A percentile compares a stretch with the other conserved stretches of the same genome.
Conservation (phyloP, 1,139 yeast species). For the Sugiyamaella novakii region DNA sequence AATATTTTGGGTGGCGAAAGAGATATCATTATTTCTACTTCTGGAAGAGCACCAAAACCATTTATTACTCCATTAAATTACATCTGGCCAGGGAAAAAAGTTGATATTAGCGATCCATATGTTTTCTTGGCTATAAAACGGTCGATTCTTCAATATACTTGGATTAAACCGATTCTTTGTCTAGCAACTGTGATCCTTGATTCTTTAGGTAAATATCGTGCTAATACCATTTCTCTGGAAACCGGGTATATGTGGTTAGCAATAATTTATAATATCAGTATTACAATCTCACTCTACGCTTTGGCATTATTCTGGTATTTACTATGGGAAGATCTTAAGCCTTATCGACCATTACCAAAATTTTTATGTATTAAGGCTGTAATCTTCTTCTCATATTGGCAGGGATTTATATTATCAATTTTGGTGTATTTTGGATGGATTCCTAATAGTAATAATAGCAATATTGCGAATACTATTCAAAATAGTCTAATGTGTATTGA, state of each 20-base stretch:
- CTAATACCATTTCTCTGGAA: slow-evolving; percentile 51
- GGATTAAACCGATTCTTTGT: slow-evolving; percentile 86
- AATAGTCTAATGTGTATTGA: slow-evolving; percentile 83
- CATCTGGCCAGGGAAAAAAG: slow-evolving; percentile 50
- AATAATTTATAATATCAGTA: slow-evolving; percentile 74
- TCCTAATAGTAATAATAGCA: slow-evolving; percentile 39
- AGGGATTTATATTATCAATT: slow-evolving; percentile 60
- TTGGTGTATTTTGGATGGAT: slow-evolving; percentile 56
- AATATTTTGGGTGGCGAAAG: slow-evolving; percentile 91
- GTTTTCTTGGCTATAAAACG: slow-evolving; percentile 77
- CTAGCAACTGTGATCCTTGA: slow-evolving; percentile 56
- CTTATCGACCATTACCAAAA: slow-evolving; percentile 88
- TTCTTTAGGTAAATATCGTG: slow-evolving; percentile 49
- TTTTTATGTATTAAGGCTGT: slow-evolving; percentile 89
- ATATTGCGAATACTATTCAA: slow-evolving; percentile 59
- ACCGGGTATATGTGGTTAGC: slow-evolving; percentile 69
- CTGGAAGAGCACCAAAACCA: slow-evolving; percentile 71
- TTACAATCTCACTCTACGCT: slow-evolving; percentile 78
- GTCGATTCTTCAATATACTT: slow-evolving; percentile 89
- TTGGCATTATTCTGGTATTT: slow-evolving; percentile 93
- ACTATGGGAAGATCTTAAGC: slow-evolving; percentile 69
- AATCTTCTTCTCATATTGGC: slow-evolving; percentile 97
- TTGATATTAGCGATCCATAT: slow-evolving; percentile 86
- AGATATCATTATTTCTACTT: slow-evolving; percentile 68
- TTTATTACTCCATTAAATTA: slow-evolving; percentile 64